These are phyloP conservation scores for Verticillium albo-atrum DNA, from an alignment of 2,329 filamentous ascomycete species.

Conservation along the genomic window DNA sequence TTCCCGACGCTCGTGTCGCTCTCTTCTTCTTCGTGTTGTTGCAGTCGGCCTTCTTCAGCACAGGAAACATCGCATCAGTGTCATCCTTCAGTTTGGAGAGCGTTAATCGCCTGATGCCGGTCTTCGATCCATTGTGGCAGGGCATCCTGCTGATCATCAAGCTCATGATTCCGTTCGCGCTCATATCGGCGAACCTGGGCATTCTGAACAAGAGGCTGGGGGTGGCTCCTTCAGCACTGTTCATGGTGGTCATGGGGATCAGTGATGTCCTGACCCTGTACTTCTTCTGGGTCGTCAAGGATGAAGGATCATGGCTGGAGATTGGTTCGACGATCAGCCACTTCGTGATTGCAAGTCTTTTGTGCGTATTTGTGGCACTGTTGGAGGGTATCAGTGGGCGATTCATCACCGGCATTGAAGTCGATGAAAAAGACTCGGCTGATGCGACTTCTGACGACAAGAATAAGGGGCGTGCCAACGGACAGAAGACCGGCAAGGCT, in stretches of 20 bases:
- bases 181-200: constrained; percentile 91
- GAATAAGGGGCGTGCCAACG: not conserved
- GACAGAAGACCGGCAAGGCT: not conserved
- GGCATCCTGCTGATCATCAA: constrained; percentile 83
- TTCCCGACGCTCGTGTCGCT: constrained; percentile 82
- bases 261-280: constrained; percentile 89
- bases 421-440: constrained; percentile 29
- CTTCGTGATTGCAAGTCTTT: constrained; percentile 83
- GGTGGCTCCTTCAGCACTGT: constrained; percentile 81
- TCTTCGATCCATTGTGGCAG: constrained; percentile 93
- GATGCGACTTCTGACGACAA: not conserved
- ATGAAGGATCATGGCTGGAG: constrained; percentile 95
- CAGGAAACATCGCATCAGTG: constrained; percentile 90
- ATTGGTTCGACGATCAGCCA: constrained; percentile 96
- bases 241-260: constrained; percentile 90
- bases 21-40: constrained; percentile 94
- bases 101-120: constrained; percentile 78
- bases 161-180: constrained; percentile 85
- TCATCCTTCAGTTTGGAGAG: constrained; percentile 92
- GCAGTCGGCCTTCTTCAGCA: constrained; percentile 95
- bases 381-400: constrained; percentile 81
- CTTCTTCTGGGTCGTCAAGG: constrained; percentile 96
- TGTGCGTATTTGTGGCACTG: constrained; percentile 86
- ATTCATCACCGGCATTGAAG: constrained; percentile 76
- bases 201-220: constrained; percentile 81